A percentile compares a stretch with the other conserved stretches of the same genome.
Evolutionary conservation across 2,329 filamentous ascomycete species (phyloP).

Genomic region (Sporothrix globosa): DNA sequence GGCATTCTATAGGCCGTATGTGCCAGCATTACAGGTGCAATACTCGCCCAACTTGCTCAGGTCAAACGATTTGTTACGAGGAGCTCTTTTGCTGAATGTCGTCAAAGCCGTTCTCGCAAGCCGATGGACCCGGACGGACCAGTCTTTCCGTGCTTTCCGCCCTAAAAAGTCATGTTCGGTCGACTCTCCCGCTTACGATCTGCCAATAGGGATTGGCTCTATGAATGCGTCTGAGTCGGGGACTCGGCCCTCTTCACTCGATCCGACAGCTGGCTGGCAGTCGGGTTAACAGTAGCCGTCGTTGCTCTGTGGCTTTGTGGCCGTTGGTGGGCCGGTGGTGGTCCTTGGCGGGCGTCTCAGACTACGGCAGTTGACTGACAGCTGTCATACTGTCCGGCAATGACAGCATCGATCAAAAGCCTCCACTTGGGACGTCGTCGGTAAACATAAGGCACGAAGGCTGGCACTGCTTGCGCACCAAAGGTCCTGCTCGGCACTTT

Average conservation of each 20-base stretch:
- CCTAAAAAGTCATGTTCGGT: neutral
- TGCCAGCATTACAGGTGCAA: too few relatives aligned
- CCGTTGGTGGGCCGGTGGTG: neutral
- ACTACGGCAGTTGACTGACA: neutral
- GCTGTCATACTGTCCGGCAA: neutral
- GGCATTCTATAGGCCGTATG: neutral
- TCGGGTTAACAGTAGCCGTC: neutral
- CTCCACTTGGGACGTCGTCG: slow-evolving; percentile 2
- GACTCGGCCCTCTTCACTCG: neutral
- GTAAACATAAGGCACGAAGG: neutral
- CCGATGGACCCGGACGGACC: slow-evolving; percentile 18
- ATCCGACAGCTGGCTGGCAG: neutral
- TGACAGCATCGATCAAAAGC: too few relatives aligned
- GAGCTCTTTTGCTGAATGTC: neutral
- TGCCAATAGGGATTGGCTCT: neutral
- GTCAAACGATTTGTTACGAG: neutral
- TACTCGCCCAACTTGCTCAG: neutral
- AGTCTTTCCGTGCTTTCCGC: slow-evolving; percentile 12
- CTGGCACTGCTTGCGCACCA: neutral
- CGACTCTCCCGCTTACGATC: slow-evolving; percentile 1
- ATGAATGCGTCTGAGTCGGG: neutral
- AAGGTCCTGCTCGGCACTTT: neutral
- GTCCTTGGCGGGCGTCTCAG: too few relatives aligned
- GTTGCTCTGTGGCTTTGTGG: neutral
- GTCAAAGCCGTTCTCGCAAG: neutral